Base-by-base conservation (phyloP, 192 early-diverging fungal genomes). In the Diversispora eburnea region DNA sequence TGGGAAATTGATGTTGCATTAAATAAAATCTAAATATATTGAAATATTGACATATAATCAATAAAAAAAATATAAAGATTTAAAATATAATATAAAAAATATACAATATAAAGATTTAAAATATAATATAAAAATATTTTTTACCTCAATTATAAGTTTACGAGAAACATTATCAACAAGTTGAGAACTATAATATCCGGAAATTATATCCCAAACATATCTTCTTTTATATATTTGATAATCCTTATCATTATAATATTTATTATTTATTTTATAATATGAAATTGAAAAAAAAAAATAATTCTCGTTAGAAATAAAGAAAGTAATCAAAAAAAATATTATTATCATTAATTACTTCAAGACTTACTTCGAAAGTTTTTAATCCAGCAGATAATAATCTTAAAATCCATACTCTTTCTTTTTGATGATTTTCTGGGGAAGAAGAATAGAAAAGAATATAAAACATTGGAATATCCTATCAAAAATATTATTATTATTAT, bases 381-480 rank as follows among this genome's bases (percentile, higher is more conserved):
- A 92, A 58, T 20, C 91, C 90, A 8, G 79, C 72, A 19, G 82
- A 81, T 17, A 93, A 78, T 2, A 93, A 75, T 42, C 87, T 75
- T 6, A 94, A 77, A 56, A 95, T 84, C 91, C 91, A 95, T 3
- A 83, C 79, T 75, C 90, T 79, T 67, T 95, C 93, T 65, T 85
- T 85, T 57, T 88, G 84, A 75, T 81, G 84, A 25, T 85, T 81
- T 0, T 83, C 80, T 4, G 89, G n/a, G n/a, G n/a, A 83, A 0
- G 86, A 80, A 9, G 92, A 90, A 74, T 89, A 87, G 72, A 95
- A 91, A 69, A 95, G 72, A 43, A 77, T 84, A 60, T 93, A 91
- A 75, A 94, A 94, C 85, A 95, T 86, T 5, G 93, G 93, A 12
- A 94, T 82, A 82, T 95, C 92, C 82, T 87, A 71, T 60, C 57